Base-by-base conservation (phyloP, 2,329 filamentous ascomycete genomes). In the Blastomyces silverae region DNA sequence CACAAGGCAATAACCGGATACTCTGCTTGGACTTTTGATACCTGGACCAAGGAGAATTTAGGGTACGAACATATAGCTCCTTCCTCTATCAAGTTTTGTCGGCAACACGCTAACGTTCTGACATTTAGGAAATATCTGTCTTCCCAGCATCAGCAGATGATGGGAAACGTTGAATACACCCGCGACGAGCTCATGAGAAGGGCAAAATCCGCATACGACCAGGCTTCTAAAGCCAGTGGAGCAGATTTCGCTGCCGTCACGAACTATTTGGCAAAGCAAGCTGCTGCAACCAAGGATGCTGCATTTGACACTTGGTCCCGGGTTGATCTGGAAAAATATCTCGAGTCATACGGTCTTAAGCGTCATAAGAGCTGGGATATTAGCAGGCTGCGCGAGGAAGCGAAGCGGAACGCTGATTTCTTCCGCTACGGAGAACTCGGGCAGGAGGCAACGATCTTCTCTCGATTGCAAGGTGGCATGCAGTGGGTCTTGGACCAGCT, bases 11-110 rank as follows among this genome's bases (percentile, higher is more conserved):
- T 86, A 10, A 81, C 81, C 59, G 86, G 85, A 22, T 90, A 84
- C 80, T 88, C 80, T 66, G 85, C 87, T 2, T 92, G 90, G 89
- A 91, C 87, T 20, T 92, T 91, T 73, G 89, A 92, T 69, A 90
- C 91, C 67, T 87, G 89, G 77, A 89, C 85, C 50, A 81, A 83
- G 62, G 87, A 91, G 2, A 89, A 90, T 71, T 76, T 93, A 58
- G 87, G 86, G 80, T 82, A 76, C 34, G 58, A 44, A 10, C 8
- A 28, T 57, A 46, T 44, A 25, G 0, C 37, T 17, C 15, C 6
- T 25, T 31, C 53, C 46, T 50, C 22, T 22, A 31, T 34, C 28
- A 44, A 50, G 4, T 78, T 79, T 78, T 56, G 81, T 34, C 78
- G 87, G 67, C 78, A 78, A 7, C 79, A 82, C 1, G 84, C 84